These are phyloP conservation scores for Stagonosporopsis vannaccii DNA, from an alignment of 2,329 filamentous ascomycete genomes.

Conservation along the genomic window DNA sequence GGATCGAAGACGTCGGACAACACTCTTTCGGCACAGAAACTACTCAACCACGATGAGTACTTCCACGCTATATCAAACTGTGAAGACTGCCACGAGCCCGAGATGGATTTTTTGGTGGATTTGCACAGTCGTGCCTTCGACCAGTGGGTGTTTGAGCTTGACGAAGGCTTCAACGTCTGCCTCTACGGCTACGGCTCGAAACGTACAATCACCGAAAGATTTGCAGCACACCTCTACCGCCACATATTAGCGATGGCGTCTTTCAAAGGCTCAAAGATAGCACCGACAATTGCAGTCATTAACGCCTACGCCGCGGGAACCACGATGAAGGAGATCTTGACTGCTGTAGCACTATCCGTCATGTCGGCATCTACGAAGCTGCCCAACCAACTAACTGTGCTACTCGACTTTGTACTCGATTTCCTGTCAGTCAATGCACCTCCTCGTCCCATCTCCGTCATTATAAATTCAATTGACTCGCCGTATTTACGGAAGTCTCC, in stretches of 20 bases:
- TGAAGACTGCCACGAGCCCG: conserved; percentile 72
- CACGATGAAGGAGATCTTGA: conserved; percentile 73
- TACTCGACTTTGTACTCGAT: conserved; percentile 71
- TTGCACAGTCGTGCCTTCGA: conserved; percentile 83
- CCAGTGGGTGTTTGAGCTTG: conserved; percentile 92
- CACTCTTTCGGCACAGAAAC: conserved; percentile 73
- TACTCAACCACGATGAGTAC: conserved; percentile 93
- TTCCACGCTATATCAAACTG: conserved; percentile 72
- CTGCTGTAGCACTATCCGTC: conserved; percentile 71
- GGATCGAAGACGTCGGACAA: conserved; percentile 86
- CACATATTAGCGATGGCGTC: conserved; percentile 39
- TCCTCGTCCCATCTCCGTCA: conserved; percentile 63
- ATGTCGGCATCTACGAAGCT: conserved; percentile 60
- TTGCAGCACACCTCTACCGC: conserved; percentile 74
- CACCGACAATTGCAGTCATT: conserved; percentile 75
- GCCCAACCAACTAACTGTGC: conserved; percentile 70
- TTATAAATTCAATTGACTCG: conserved; percentile 89
- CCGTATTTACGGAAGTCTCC: conserved; percentile 73
- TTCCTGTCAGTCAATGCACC: conserved; percentile 60
- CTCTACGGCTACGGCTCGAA: conserved; percentile 95
- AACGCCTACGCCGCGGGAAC: conserved; percentile 81
- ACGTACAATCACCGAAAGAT: conserved; percentile 73
- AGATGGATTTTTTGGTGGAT: conserved; percentile 74
- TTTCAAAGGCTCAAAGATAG: conserved; percentile 42
- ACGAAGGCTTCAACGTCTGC: conserved; percentile 85